Conservation (phyloP, 192 early-diverging fungal species). For the Mortierella claussenii region DNA sequence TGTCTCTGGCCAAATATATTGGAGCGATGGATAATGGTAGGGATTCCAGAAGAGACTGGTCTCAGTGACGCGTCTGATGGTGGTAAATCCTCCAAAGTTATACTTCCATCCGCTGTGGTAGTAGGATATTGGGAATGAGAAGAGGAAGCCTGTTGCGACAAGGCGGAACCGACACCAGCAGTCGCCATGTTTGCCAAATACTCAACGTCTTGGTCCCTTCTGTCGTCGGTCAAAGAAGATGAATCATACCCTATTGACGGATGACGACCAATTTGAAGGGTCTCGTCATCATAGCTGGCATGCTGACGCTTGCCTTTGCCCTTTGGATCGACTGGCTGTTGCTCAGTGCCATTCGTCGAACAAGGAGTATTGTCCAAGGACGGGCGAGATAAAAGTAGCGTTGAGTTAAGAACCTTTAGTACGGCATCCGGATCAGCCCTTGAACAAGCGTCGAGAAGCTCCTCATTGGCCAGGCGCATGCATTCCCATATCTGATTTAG, state of each 20-base stretch:
- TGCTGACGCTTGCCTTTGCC: constrained; percentile 13
- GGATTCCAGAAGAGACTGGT: too few species aligned
- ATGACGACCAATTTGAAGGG: too few species aligned
- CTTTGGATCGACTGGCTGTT: too few species aligned
- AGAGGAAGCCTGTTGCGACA: background rate
- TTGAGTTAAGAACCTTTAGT: constrained; percentile 22
- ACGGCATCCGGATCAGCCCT: constrained; percentile 27
- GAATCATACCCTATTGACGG: background rate
- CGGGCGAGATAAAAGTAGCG: constrained; percentile 7
- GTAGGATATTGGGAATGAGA: constrained; percentile 3
- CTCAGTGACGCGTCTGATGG: too few species aligned
- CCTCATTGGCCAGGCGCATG: constrained; percentile 36
- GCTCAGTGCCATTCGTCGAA: too few species aligned
- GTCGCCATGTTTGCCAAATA: too few species aligned
- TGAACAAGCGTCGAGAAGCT: constrained; percentile 37
- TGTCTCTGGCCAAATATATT: constrained; percentile 7
- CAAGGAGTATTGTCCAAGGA: constrained; percentile 2
- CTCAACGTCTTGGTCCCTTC: too few species aligned
- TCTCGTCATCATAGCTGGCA: background rate
- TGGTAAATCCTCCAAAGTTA: too few species aligned
- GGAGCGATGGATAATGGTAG: constrained; percentile 10
- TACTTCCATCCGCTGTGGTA: background rate
- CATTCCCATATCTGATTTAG: constrained; percentile 43
- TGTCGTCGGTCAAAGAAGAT: background rate
- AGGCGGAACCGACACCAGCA: constrained; percentile 11